Conservation (phyloP, 306 rosid genomes). For the Coriaria nepalensis region DNA sequence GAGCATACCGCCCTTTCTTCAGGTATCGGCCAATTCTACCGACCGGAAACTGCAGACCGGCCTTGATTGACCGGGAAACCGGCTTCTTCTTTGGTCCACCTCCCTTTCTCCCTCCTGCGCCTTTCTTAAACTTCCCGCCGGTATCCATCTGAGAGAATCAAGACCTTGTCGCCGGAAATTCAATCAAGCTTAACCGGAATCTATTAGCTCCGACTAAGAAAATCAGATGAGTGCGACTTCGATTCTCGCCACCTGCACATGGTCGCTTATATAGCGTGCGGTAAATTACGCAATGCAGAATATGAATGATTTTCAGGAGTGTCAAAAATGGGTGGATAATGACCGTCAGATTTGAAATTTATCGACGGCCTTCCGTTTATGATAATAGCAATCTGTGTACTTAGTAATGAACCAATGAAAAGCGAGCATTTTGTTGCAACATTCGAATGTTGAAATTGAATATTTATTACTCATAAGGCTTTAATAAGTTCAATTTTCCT, state of each 20-base stretch:
- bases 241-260: no score
- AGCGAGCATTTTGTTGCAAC: neutral
- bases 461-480: no score
- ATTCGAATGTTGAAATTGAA: no score
- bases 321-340: neutral
- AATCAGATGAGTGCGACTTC: neutral
- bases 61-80: conserved; percentile 44
- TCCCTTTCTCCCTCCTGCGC: conserved; percentile 51
- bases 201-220: neutral
- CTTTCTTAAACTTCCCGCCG: conserved; percentile 42
- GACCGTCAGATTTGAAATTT: conserved; percentile 23
- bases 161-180: neutral
- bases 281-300: no score
- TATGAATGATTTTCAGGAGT: neutral
- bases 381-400: conserved; percentile 21
- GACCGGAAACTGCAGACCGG: conserved; percentile 69
- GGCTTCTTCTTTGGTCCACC: conserved; percentile 74
- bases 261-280: no score
- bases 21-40: conserved; percentile 67
- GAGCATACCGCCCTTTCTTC: conserved; percentile 53
- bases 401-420: conserved; percentile 24
- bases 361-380: conserved; percentile 24
- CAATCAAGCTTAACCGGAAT: neutral
- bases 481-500: no score
- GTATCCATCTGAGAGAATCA: conserved; percentile 29